Evolutionary conservation across 805 yeast species (phyloP).

Genomic region (Candida insectalens): DNA sequence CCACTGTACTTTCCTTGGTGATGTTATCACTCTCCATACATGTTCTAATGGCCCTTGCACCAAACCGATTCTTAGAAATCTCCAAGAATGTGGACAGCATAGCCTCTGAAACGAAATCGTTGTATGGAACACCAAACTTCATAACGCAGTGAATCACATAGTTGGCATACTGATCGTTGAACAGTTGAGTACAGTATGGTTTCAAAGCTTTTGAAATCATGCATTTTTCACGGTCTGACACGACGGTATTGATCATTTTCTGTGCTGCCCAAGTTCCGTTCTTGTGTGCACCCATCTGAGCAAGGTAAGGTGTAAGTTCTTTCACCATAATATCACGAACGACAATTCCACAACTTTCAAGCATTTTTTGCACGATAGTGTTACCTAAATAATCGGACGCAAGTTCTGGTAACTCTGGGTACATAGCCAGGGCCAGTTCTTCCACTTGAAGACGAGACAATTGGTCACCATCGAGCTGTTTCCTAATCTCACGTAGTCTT

Average conservation of each 20-base stretch:
- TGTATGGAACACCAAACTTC: conserved; percentile 77
- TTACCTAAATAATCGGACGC: conserved; percentile 92
- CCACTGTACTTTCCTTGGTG: conserved; percentile 55
- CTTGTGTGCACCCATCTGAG: conserved; percentile 91
- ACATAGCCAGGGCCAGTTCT: conserved; percentile 72
- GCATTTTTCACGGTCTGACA: conserved; percentile 46
- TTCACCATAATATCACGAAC: conserved; percentile 76
- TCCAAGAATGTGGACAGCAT: conserved; percentile 69
- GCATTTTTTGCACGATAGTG: conserved; percentile 88
- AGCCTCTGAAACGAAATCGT: conserved; percentile 80
- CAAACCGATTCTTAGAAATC: conserved; percentile 83
- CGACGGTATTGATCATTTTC: conserved; percentile 73
- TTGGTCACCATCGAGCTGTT: conserved; percentile 48
- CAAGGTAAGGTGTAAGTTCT: conserved; percentile 65
- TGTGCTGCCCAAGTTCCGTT: conserved; percentile 99
- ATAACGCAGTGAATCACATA: conserved; percentile 92
- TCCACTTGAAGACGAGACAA: conserved; percentile 60
- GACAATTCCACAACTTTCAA: conserved; percentile 58
- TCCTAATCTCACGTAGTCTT: conserved; percentile 76
- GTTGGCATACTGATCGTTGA: conserved; percentile 94
- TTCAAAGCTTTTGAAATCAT: conserved; percentile 61
- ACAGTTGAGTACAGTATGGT: conserved; percentile 75
- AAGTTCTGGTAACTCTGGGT: conserved; percentile 81
- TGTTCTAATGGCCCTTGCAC: conserved; percentile 91
- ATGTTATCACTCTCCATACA: conserved; percentile 75